Conservation (phyloP, 306 rosid genomes). For the Pueraria montana region DNA sequence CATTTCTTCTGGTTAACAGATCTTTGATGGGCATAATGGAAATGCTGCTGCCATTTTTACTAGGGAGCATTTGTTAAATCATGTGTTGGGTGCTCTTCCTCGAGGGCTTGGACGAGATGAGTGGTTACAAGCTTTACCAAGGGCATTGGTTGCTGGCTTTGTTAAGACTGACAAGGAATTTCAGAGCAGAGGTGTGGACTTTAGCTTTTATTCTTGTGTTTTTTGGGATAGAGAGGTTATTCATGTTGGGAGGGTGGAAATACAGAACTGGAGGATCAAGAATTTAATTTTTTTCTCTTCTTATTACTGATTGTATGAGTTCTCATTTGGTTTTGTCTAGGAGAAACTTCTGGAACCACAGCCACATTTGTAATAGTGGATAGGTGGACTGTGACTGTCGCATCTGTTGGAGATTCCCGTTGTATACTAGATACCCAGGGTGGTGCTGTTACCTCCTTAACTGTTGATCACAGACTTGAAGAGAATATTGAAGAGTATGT, state of each 20-base stretch:
- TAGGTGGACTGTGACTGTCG: constrained; percentile 98
- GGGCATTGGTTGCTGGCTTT: constrained; percentile 96
- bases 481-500: constrained; percentile 92
- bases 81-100: constrained; percentile 90
- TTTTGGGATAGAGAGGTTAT: background rate
- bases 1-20: constrained; percentile 62
- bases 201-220: constrained; percentile 10
- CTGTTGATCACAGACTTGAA: constrained; percentile 97
- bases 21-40: constrained; percentile 99
- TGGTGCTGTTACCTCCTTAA: constrained; percentile 79
- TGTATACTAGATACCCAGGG: constrained; percentile 95
- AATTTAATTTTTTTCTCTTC: constrained; percentile 29
- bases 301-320: constrained; percentile 39
- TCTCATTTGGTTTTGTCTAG: constrained; percentile 53
- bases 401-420: constrained; percentile 98
- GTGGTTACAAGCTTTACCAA: constrained; percentile 97
- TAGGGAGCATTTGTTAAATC: constrained; percentile 84
- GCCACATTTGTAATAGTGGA: constrained; percentile 94
- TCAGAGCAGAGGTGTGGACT: constrained; percentile 79
- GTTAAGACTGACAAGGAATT: constrained; percentile 98
- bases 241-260: constrained; percentile 46
- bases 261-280: constrained; percentile 54
- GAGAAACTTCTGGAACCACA: constrained; percentile 98
- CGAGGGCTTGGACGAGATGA: constrained; percentile 89
- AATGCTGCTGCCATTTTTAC: constrained; percentile 93